phyloP scores from a whole-genome alignment of 805 yeast genomes.

The Pichia sporocuriosa region DNA sequence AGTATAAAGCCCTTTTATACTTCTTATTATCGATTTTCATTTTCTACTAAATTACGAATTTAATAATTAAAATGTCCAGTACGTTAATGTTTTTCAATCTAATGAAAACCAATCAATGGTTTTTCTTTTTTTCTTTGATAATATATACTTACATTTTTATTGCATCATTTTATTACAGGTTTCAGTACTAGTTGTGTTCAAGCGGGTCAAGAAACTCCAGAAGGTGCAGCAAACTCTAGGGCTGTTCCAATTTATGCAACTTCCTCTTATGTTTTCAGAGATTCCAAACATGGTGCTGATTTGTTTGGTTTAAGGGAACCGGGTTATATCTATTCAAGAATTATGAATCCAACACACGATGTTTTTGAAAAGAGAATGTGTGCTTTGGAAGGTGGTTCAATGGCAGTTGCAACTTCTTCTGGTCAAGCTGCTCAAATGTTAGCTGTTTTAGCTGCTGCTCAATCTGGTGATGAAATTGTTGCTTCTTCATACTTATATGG shows the following conservation, averaged over 20 bases:
- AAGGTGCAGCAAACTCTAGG: constrained; percentile 59
- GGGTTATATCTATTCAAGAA: constrained; percentile 84
- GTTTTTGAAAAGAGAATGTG: constrained; percentile 89
- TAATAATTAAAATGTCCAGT: no score
- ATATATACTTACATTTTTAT: no score
- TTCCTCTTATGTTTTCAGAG: constrained; percentile 79
- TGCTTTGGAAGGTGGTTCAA: constrained; percentile 87
- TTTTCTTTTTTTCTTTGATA: not conserved
- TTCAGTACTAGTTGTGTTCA: constrained; percentile 55
- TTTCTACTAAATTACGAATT: no score
- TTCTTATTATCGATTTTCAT: no score
- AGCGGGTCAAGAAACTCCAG: constrained; percentile 81
- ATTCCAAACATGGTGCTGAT: constrained; percentile 89
- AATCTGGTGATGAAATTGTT: constrained; percentile 82
- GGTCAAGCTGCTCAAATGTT: constrained; percentile 95
- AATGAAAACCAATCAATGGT: no score
- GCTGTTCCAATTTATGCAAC: constrained; percentile 94
- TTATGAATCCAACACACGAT: constrained; percentile 89
- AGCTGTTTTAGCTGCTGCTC: constrained; percentile 79
- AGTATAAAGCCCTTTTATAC: no score
- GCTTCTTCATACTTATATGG: constrained; percentile 87
- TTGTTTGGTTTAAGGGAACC: constrained; percentile 77
- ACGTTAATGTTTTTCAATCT: no score
- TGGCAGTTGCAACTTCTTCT: constrained; percentile 84
- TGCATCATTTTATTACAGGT: constrained; percentile 1